phyloP scores from a whole-genome alignment of 192 early-diverging fungal species.

The Gamsiella multidivaricata region DNA sequence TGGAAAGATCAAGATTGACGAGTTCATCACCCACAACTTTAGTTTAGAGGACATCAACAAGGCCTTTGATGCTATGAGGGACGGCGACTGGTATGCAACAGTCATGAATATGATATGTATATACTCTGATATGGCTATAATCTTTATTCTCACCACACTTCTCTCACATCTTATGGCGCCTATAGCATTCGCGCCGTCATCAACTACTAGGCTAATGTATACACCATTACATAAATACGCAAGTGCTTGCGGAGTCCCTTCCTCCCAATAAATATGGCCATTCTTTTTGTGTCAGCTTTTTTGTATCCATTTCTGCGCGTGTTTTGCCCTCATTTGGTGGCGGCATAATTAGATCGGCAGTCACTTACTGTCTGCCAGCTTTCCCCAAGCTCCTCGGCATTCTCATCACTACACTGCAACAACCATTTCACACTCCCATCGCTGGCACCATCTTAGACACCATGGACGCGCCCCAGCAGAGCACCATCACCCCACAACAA shows the following conservation, averaged over 20 bases:
- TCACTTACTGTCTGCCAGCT: no score
- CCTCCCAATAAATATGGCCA: no score
- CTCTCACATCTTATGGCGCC: neutral
- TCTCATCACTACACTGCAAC: no score
- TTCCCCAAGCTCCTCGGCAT: no score
- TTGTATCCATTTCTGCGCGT: no score
- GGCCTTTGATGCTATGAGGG: constrained; percentile 92
- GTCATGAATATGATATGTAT: no score
- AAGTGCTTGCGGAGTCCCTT: no score
- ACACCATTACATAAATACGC: no score
- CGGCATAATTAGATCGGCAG: no score
- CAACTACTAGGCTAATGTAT: constrained; percentile 12
- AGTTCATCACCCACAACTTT: constrained; percentile 89
- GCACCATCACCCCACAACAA: neutral
- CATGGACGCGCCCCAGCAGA: constrained; percentile 6
- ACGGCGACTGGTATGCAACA: constrained; percentile 75
- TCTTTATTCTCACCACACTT: neutral
- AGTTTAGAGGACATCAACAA: constrained; percentile 89
- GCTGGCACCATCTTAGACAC: neutral
- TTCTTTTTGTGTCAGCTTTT: neutral
- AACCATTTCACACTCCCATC: no score
- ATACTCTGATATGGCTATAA: neutral
- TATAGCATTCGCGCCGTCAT: constrained; percentile 51
- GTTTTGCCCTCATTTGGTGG: no score
- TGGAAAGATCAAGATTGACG: constrained; percentile 90